phyloP scores from a whole-genome alignment of 176 grass and related monocot species.

The Urochloa ruziziensis region DNA sequence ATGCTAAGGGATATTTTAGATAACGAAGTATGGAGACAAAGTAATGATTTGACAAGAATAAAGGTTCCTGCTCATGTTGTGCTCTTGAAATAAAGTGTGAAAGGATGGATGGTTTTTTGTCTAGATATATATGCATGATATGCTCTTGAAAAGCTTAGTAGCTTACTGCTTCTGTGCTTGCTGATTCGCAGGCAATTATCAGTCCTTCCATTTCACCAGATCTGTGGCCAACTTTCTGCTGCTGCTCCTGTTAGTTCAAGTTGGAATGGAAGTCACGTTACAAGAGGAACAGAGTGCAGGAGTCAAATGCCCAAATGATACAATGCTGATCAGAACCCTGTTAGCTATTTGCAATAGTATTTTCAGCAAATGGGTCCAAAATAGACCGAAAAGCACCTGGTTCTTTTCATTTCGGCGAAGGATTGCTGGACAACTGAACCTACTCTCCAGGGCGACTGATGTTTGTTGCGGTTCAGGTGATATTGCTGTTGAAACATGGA shows the following conservation, averaged over 20 bases:
- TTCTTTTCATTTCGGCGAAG: slow-evolving; percentile 38
- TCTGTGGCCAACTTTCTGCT: slow-evolving; percentile 45
- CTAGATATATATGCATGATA: background rate
- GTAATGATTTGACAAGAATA: background rate
- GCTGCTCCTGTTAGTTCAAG: slow-evolving; percentile 1
- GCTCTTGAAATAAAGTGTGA: background rate
- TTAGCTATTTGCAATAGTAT: background rate
- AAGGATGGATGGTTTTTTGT: background rate
- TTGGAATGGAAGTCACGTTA: background rate
- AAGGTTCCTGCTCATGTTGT: background rate
- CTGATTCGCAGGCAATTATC: slow-evolving; percentile 51
- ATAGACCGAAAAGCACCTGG: slow-evolving; percentile 38
- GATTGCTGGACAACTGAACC: slow-evolving; percentile 29
- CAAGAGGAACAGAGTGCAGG: background rate
- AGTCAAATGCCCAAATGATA: too few relatives aligned
- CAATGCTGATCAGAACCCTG: background rate
- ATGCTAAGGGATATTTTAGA: background rate
- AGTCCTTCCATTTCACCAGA: slow-evolving; percentile 60
- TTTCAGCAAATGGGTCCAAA: background rate
- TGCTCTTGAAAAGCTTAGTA: background rate
- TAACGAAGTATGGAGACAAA: background rate
- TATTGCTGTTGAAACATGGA: slow-evolving; percentile 34
- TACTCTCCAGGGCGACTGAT: slow-evolving; percentile 35
- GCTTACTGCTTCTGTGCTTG: slow-evolving; percentile 63
- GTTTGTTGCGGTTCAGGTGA: slow-evolving; percentile 25